Percentiles rank a stretch among this genome's conserved stretches.
Conservation (phyloP, 768 basidiomycete species). For the Podaxis sp. region DNA sequence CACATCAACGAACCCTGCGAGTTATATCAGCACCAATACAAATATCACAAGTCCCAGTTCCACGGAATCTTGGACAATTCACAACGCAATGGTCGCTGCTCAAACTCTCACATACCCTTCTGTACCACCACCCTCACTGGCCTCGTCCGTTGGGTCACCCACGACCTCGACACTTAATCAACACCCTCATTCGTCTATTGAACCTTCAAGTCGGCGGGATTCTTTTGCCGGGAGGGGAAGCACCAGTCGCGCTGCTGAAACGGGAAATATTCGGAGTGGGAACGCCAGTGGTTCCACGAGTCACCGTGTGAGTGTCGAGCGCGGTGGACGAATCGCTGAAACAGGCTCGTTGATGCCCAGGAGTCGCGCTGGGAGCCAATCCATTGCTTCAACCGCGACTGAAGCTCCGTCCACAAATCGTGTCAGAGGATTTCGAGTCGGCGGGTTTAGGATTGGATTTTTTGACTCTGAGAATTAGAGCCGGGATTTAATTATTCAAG, state of each 20-base stretch:
- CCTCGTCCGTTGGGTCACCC: conserved; percentile 77
- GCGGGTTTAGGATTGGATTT: conserved; percentile 13
- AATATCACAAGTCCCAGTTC: conserved; percentile 76
- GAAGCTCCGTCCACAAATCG: conserved; percentile 9
- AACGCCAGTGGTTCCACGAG: conserved; percentile 42
- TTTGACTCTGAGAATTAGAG: conserved; percentile 14
- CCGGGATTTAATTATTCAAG: conserved; percentile 4
- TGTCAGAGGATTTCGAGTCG: conserved; percentile 7
- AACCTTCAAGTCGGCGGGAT: conserved; percentile 52
- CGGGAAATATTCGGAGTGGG: conserved; percentile 32
- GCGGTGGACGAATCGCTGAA: conserved; percentile 69
- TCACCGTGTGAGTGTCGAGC: conserved; percentile 59
- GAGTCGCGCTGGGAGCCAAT: conserved; percentile 14
- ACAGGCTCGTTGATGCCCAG: conserved; percentile 40
- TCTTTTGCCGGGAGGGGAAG: conserved; percentile 43
- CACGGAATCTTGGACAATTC: conserved; percentile 51
- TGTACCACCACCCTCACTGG: conserved; percentile 80
- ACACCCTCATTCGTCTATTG: conserved; percentile 48
- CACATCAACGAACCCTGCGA: conserved; percentile 51
- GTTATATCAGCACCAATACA: conserved; percentile 59
- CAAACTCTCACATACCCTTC: conserved; percentile 70
- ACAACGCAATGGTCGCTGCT: conserved; percentile 34
- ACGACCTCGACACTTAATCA: conserved; percentile 47
- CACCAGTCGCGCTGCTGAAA: conserved; percentile 33
- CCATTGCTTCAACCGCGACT: conserved; percentile 4